Evolutionary conservation across 176 grass and related monocot species (phyloP).

Genomic region (Oryza meyeriana): DNA sequence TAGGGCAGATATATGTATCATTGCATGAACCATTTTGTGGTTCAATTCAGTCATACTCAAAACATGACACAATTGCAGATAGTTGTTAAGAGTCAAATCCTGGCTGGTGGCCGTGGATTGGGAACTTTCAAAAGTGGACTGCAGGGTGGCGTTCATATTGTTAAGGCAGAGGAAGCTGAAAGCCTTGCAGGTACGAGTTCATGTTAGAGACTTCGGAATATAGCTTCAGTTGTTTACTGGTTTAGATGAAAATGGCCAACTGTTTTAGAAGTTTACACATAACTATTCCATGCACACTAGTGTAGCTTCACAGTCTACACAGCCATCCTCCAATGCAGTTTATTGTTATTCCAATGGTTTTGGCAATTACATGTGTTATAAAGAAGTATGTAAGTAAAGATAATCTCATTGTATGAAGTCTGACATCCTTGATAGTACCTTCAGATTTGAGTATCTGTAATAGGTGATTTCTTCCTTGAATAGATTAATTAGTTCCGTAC

Average conservation of each 20-base stretch:
- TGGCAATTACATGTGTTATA: background rate
- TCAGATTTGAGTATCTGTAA: background rate
- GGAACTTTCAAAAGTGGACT: constrained; percentile 98
- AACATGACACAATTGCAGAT: constrained; percentile 44
- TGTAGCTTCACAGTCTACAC: background rate
- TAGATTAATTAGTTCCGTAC: background rate
- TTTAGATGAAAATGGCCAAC: background rate
- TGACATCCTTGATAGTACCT: background rate
- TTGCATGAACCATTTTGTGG: background rate
- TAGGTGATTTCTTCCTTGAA: background rate
- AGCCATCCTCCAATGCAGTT: background rate
- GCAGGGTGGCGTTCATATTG: constrained; percentile 97
- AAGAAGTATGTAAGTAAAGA: background rate
- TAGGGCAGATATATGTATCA: constrained; percentile 2
- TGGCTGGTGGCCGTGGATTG: constrained; percentile 92
- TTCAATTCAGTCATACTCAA: constrained; percentile 11
- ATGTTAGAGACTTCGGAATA: background rate
- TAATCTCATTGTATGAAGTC: background rate
- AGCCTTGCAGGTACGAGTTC: constrained; percentile 58
- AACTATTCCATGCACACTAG: background rate
- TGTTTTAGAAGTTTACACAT: background rate
- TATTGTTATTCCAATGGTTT: constrained; percentile 4
- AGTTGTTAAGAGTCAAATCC: constrained; percentile 99
- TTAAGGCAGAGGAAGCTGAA: constrained; percentile 86
- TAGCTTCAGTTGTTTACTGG: background rate